Conservation (phyloP, 1,284 basidiomycete genomes). For the Sutorius eximius region DNA sequence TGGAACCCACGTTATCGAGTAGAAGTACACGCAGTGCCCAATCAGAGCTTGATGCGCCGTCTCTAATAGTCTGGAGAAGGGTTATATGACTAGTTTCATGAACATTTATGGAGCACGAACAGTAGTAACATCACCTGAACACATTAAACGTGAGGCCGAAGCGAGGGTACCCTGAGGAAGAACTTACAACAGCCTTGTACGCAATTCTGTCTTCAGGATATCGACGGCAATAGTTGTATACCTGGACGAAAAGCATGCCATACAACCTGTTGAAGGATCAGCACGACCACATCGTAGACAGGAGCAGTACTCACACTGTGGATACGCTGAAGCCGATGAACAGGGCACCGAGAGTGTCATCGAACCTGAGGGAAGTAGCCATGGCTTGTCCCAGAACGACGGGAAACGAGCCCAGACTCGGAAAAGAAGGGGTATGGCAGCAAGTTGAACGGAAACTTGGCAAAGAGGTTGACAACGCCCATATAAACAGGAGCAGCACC, state of each 20-base stretch:
- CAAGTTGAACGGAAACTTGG: neutral
- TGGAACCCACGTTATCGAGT: constrained; percentile 46
- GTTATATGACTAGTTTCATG: neutral
- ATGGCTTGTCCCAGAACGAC: constrained; percentile 13
- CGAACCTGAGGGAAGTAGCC: constrained; percentile 27
- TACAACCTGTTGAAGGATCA: constrained; percentile 35
- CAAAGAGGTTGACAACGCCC: neutral
- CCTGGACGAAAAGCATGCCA: constrained; percentile 55
- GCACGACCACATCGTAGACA: neutral
- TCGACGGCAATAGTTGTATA: constrained; percentile 52
- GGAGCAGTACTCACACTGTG: constrained; percentile 36
- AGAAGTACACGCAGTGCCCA: constrained; percentile 57
- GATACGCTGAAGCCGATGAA: constrained; percentile 59
- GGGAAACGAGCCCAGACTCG: neutral
- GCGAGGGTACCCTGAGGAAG: neutral
- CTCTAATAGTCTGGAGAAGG: constrained; percentile 46
- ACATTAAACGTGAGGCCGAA: neutral
- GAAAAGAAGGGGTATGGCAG: constrained; percentile 1
- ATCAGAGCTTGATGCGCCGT: constrained; percentile 54
- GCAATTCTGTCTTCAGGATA: constrained; percentile 52
- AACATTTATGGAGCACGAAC: constrained; percentile 16
- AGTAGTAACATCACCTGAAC: constrained; percentile 23
- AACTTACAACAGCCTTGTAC: constrained; percentile 58
- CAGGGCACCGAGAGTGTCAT: constrained; percentile 59
- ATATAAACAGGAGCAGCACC: constrained; percentile 12